These are phyloP conservation scores for Mortierella sp. DNA, from an alignment of 371 early-diverging fungal genomes.

Conservation along the genomic window DNA sequence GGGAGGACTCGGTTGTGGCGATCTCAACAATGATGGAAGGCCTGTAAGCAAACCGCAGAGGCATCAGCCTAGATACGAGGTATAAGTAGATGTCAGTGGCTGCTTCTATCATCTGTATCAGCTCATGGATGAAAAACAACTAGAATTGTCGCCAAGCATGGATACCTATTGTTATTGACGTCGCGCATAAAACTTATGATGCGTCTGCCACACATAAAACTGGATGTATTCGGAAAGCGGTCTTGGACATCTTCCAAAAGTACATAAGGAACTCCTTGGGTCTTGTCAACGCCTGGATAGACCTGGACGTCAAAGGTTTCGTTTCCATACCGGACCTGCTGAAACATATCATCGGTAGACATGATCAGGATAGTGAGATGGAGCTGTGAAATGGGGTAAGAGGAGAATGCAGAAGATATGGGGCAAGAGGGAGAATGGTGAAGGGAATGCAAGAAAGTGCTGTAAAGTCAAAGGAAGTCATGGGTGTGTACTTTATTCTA, in stretches of 20 bases:
- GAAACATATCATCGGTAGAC: background rate
- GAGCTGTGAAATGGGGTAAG: background rate
- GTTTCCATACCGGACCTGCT: constrained; percentile 15
- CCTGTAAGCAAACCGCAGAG: constrained; percentile 4
- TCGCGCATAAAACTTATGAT: constrained; percentile 23
- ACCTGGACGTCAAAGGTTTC: constrained; percentile 11
- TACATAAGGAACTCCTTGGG: constrained; percentile 17
- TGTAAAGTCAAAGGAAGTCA: too few relatives aligned
- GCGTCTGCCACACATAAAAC: constrained; percentile 17
- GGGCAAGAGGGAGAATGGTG: background rate
- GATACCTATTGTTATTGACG: constrained; percentile 16
- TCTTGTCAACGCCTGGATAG: constrained; percentile 12
- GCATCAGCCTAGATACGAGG: background rate
- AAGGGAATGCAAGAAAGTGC: too few relatives aligned
- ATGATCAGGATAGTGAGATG: background rate
- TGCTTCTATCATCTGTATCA: background rate
- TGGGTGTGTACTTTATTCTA: too few relatives aligned
- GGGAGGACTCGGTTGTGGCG: background rate
- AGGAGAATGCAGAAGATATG: background rate
- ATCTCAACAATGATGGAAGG: background rate
- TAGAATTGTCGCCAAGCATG: background rate
- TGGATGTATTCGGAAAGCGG: constrained; percentile 10
- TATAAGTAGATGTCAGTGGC: background rate
- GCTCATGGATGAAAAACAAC: background rate
- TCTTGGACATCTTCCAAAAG: constrained; percentile 30